These are phyloP conservation scores for Isabelozyma heimii DNA, from an alignment of 805 yeast genomes.

Conservation along the genomic window DNA sequence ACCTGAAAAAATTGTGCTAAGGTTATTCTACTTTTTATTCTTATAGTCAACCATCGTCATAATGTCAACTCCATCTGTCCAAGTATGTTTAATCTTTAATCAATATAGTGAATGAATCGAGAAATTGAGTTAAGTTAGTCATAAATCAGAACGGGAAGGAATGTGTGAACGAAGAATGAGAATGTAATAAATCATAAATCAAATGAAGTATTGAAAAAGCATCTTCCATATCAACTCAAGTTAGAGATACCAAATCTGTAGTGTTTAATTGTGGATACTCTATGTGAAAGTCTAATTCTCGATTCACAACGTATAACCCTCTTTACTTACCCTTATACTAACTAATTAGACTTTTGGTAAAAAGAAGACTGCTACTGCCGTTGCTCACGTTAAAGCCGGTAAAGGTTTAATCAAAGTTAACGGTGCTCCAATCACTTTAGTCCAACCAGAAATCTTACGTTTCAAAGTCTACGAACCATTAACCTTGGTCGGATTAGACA, in stretches of 20 bases:
- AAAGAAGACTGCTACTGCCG: conserved; percentile 99
- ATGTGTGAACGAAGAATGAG: neutral
- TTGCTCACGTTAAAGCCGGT: conserved; percentile 99
- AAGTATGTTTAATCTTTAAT: conserved; percentile 55
- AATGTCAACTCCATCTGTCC: conserved; percentile 85
- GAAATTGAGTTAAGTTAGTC: neutral
- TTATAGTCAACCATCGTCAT: conserved; percentile 5
- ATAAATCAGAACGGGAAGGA: neutral
- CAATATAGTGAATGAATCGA: neutral
- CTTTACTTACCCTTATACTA: neutral
- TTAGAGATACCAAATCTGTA: neutral
- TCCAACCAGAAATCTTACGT: conserved; percentile 98
- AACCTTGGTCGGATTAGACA: conserved; percentile 96
- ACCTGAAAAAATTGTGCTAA: conserved; percentile 4
- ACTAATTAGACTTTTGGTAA: conserved; percentile 90
- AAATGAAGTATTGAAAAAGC: neutral
- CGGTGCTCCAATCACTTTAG: conserved; percentile 99
- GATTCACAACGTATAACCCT: too few relatives aligned
- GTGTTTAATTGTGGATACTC: neutral
- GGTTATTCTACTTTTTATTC: conserved; percentile 5
- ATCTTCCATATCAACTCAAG: neutral
- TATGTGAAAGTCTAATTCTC: too few relatives aligned
- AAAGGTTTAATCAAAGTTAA: conserved; percentile 98
- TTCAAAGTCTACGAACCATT: conserved; percentile 99
- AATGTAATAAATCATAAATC: neutral